Evolutionary conservation across 495 filamentous ascomycete genomes (phyloP).

Genomic region (Aspergillus bertholletiae): DNA sequence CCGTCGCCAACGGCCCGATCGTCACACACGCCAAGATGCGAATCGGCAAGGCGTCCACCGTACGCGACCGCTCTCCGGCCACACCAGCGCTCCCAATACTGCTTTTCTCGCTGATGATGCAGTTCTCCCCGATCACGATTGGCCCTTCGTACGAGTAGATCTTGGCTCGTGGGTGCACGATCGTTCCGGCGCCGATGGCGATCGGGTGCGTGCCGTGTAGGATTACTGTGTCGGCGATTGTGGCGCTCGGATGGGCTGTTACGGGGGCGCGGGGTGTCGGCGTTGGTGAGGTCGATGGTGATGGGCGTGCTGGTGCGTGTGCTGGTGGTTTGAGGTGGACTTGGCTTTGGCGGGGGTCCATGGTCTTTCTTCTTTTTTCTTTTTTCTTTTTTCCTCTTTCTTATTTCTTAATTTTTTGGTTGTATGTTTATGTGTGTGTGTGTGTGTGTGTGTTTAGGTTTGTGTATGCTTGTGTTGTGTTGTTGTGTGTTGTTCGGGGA

Average conservation of each 20-base stretch:
- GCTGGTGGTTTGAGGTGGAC: constrained; percentile 23
- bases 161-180: constrained; percentile 78
- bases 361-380: neutral
- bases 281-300: constrained; percentile 21
- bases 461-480: constrained; percentile 1
- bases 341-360: constrained; percentile 8
- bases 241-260: constrained; percentile 63
- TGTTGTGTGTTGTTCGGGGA: neutral
- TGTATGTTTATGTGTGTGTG: no score
- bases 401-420: no score
- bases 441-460: no score
- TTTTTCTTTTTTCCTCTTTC: neutral
- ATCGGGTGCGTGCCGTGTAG: constrained; percentile 71
- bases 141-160: constrained; percentile 67
- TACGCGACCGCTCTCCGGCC: no score
- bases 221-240: constrained; percentile 71
- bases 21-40: constrained; percentile 35
- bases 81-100: no score
- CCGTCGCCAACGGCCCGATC: constrained; percentile 28
- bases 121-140: constrained; percentile 67
- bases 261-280: constrained; percentile 53
- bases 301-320: constrained; percentile 12
- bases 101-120: constrained; percentile 73
- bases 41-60: constrained; percentile 16
- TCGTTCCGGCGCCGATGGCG: constrained; percentile 62